These are phyloP conservation scores for Sporothrix schenckii DNA, from an alignment of 2,329 filamentous ascomycete genomes.

Conservation along the genomic window DNA sequence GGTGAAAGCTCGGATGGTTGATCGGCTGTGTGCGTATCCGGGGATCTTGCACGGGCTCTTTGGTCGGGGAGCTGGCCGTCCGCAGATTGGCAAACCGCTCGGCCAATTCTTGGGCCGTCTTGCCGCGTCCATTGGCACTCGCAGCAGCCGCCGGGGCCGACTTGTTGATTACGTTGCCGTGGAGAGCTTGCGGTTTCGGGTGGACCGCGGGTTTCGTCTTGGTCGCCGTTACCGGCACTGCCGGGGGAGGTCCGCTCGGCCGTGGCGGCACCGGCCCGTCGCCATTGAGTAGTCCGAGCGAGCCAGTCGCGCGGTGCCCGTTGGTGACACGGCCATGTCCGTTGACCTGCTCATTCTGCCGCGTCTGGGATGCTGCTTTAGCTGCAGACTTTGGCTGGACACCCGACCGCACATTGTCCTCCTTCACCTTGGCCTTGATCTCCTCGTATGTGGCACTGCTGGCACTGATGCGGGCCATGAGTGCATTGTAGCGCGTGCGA, in stretches of 20 bases:
- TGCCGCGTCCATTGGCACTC: slow-evolving; percentile 38
- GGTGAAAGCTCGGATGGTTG: slow-evolving; percentile 47
- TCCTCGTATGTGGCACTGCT: slow-evolving; percentile 56
- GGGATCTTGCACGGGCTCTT: slow-evolving; percentile 53
- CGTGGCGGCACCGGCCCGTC: background rate
- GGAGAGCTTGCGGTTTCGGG: slow-evolving; percentile 69
- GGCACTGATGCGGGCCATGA: slow-evolving; percentile 55
- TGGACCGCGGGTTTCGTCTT: slow-evolving; percentile 56
- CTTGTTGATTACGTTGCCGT: slow-evolving; percentile 60
- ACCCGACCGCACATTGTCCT: slow-evolving; percentile 66
- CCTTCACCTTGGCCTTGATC: slow-evolving; percentile 63
- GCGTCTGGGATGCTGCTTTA: background rate
- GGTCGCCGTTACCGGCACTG: background rate
- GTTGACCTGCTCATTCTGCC: background rate
- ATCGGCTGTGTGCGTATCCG: slow-evolving; percentile 57
- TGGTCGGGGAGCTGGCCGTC: slow-evolving; percentile 40
- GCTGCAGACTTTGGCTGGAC: slow-evolving; percentile 50
- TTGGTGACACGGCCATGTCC: slow-evolving; percentile 20
- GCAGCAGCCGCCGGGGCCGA: slow-evolving; percentile 41
- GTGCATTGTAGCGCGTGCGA: slow-evolving; percentile 52
- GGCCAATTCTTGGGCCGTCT: slow-evolving; percentile 53
- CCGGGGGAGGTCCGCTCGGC: background rate
- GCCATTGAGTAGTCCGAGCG: slow-evolving; percentile 1
- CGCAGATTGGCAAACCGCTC: slow-evolving; percentile 62
- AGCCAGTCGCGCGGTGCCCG: slow-evolving; percentile 31